A percentile compares a stretch with the other conserved stretches of the same genome.
phyloP scores from a whole-genome alignment of 768 basidiomycete genomes.

The Lactarius deliciosus region DNA sequence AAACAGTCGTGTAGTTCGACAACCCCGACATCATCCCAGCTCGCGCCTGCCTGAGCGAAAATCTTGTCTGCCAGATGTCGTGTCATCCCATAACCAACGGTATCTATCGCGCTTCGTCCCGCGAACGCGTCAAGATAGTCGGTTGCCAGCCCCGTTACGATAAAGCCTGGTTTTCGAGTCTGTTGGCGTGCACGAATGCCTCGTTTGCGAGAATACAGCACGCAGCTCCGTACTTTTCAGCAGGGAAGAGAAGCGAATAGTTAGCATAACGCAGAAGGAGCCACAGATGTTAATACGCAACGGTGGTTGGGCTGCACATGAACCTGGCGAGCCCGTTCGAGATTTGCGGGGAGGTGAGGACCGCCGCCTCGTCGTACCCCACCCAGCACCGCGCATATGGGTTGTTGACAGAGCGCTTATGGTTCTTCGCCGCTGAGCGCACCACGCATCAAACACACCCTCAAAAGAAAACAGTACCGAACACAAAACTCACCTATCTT shows the following conservation, averaged over 20 bases:
- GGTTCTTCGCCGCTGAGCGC: slow-evolving; percentile 72
- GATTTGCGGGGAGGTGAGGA: slow-evolving; percentile 65
- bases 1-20: slow-evolving; percentile 89
- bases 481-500: slow-evolving; percentile 59
- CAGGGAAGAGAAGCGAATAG: too few relatives aligned
- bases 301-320: slow-evolving; percentile 85
- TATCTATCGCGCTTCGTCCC: too few relatives aligned
- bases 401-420: slow-evolving; percentile 77
- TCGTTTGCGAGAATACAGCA: slow-evolving; percentile 79
- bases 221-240: slow-evolving; percentile 64
- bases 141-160: slow-evolving; percentile 65
- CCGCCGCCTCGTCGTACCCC: slow-evolving; percentile 72
- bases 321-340: slow-evolving; percentile 73
- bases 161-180: slow-evolving; percentile 88
- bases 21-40: slow-evolving; percentile 74
- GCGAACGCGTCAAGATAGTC: slow-evolving; percentile 63
- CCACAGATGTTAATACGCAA: not conserved
- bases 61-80: slow-evolving; percentile 64
- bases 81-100: too few relatives aligned
- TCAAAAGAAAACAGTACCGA: slow-evolving; percentile 31
- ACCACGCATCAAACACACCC: not conserved
- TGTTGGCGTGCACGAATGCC: slow-evolving; percentile 67
- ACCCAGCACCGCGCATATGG: slow-evolving; percentile 85
- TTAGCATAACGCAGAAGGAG: not conserved
- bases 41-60: slow-evolving; percentile 67